Base-by-base conservation (phyloP, 176 grass and related monocot genomes). In the Tuctoria greenei region DNA sequence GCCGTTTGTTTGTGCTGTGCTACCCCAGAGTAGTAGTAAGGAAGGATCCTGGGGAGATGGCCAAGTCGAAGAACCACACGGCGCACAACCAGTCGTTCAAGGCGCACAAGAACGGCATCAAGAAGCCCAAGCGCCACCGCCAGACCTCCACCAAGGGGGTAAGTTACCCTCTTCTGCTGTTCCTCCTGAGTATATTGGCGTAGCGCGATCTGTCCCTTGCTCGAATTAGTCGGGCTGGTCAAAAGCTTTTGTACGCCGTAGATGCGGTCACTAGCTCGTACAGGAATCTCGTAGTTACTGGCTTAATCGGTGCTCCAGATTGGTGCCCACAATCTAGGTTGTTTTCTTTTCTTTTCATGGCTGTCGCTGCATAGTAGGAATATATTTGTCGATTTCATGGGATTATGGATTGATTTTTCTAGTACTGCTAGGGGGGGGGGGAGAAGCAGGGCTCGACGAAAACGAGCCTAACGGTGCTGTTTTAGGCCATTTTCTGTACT, bases 1-100 rank as follows among this genome's bases (percentile, higher is more conserved):
- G 5, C 17, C 17, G 24, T 34, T 45, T 40, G 4, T 12, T 61
- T 47, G 46, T 52, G 42, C 34, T 31, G 26, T 21, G 46, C 4
- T 71, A 0, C 26, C 67, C 27, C 49, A 47, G 4, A 16, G 45
- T 41, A 72, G 45, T 41, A 72, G 49, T 25, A 69, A 70, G 67
- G 16, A 67, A 46, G 69, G 50, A 72, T 57, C 50, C 70, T 0
- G 34, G 20, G 3, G 61, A 80, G 82, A 94, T 94, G 92, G 92
- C 92, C 80, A 94, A 94, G 88, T 94, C 92, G 67, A 94, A 94
- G 92, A 94, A 94, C 63, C 92, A 94, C 85, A 94, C 92, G 39
- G 92, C 92, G 69, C 92, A 94, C 85, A 94, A 94, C 88, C 92
- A 91, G 75, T 91, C 88, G 18, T 84, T 79, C 85, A 94, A 94